These are phyloP conservation scores for Chlorella vulgaris DNA, from an alignment of 139 green algal genomes.

Conservation along the genomic window DNA sequence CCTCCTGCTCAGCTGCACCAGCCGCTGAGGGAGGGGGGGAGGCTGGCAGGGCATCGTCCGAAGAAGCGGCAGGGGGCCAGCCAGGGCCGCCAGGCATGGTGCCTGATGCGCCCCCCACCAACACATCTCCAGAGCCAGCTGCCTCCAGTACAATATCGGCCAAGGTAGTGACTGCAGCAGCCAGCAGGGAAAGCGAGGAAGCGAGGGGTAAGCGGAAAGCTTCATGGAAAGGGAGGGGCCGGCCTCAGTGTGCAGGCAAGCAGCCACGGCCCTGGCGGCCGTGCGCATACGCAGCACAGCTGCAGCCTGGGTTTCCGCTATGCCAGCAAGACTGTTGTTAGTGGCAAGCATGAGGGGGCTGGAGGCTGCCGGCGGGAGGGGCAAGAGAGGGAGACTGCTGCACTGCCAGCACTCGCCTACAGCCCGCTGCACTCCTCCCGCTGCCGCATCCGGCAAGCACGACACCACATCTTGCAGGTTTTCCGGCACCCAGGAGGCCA, in stretches of 20 bases:
- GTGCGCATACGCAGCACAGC: no score
- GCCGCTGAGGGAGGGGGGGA: background rate
- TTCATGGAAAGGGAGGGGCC: background rate
- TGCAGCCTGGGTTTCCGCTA: no score
- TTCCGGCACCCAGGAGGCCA: background rate
- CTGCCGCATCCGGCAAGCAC: background rate
- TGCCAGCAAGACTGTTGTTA: no score
- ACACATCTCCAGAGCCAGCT: background rate
- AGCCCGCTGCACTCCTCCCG: background rate
- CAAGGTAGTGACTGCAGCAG: background rate
- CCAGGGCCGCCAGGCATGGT: background rate
- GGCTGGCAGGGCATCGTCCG: background rate
- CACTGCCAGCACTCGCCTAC: no score
- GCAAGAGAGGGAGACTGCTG: no score
- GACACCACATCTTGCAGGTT: constrained; percentile 1
- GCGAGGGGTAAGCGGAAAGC: background rate
- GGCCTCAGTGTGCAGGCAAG: no score
- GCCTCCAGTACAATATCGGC: background rate
- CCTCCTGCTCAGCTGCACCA: background rate
- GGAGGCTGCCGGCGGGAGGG: background rate
- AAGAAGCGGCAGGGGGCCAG: background rate
- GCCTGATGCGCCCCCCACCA: no score
- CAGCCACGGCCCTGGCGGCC: no score
- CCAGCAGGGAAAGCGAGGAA: background rate
- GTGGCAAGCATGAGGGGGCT: background rate